A percentile compares a stretch with the other conserved stretches of the same genome.
Conservation (phyloP, 2,329 filamentous ascomycete species). For the Aspergillus pseudoviridinutans region DNA sequence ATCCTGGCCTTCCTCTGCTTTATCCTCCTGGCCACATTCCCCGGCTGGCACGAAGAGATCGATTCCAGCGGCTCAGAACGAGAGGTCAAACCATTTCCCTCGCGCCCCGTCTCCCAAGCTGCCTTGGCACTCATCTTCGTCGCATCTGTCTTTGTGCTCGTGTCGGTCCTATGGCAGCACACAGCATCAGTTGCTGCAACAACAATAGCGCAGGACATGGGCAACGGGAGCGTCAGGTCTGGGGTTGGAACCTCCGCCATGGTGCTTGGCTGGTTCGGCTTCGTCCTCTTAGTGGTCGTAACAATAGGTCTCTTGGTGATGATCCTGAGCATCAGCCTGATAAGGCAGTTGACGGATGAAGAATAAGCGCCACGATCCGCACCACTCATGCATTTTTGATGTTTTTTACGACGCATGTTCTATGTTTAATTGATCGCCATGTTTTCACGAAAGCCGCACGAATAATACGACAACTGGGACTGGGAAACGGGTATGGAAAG, state of each 20-base stretch:
- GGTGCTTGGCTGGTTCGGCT: constrained; percentile 97
- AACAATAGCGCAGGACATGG: constrained; percentile 87
- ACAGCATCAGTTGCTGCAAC: constrained; percentile 94
- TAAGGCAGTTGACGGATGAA: constrained; percentile 57
- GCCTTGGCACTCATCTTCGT: constrained; percentile 88
- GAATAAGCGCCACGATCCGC: constrained; percentile 12
- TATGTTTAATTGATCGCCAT: constrained; percentile 4
- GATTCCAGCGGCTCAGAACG: constrained; percentile 76
- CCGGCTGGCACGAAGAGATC: constrained; percentile 91
- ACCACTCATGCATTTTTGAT: background rate
- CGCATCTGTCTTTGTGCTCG: constrained; percentile 61
- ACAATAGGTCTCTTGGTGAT: constrained; percentile 93
- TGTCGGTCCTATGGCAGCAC: constrained; percentile 63
- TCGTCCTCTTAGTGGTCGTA: constrained; percentile 87
- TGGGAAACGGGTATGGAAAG: constrained; percentile 1
- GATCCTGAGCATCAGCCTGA: constrained; percentile 85
- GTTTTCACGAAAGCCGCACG: constrained; percentile 11
- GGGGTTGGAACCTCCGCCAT: constrained; percentile 93
- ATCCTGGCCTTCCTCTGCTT: constrained; percentile 97
- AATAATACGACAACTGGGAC: constrained; percentile 14
- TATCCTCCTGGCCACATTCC: constrained; percentile 91
- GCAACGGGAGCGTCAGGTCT: constrained; percentile 79
- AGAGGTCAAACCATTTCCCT: constrained; percentile 92
- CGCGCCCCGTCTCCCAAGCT: constrained; percentile 84
- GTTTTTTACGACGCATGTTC: background rate